Evolutionary conservation across 2,329 filamentous ascomycete genomes (phyloP).

Genomic region (Apiospora pterosperma): DNA sequence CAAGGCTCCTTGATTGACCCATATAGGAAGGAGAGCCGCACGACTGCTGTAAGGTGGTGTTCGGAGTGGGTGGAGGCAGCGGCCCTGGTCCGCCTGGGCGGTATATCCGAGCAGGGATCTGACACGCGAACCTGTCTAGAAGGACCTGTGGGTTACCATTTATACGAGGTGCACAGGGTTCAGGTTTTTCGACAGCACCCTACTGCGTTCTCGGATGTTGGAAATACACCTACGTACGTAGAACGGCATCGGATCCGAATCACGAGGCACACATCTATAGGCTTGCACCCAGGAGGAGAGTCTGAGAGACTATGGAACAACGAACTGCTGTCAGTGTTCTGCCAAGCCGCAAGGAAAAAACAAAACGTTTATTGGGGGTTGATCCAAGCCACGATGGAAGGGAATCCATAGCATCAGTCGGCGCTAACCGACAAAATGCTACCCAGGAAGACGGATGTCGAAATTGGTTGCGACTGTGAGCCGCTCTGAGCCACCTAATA

Average conservation of each 20-base stretch:
- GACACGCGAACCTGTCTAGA: neutral
- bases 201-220: neutral
- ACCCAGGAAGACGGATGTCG: neutral
- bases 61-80: neutral
- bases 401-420: neutral
- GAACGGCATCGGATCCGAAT: neutral
- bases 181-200: neutral
- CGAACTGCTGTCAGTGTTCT: neutral
- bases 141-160: neutral
- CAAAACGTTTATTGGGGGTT: slow-evolving; percentile 1
- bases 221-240: too few relatives aligned
- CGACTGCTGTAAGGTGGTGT: neutral
- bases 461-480: neutral
- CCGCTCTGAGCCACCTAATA: neutral
- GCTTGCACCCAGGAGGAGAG: neutral
- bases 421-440: neutral
- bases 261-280: neutral
- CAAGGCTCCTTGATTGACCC: neutral
- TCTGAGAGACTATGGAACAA: neutral
- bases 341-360: neutral
- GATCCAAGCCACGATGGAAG: neutral
- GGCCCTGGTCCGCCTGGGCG: neutral
- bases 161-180: neutral
- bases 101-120: neutral
- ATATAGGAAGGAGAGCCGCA: neutral